A percentile compares a stretch with the other conserved stretches of the same genome.
These are phyloP conservation scores for Symbiodinium natans DNA, from an alignment of 73 alveolate genomes.

Conservation along the genomic window DNA sequence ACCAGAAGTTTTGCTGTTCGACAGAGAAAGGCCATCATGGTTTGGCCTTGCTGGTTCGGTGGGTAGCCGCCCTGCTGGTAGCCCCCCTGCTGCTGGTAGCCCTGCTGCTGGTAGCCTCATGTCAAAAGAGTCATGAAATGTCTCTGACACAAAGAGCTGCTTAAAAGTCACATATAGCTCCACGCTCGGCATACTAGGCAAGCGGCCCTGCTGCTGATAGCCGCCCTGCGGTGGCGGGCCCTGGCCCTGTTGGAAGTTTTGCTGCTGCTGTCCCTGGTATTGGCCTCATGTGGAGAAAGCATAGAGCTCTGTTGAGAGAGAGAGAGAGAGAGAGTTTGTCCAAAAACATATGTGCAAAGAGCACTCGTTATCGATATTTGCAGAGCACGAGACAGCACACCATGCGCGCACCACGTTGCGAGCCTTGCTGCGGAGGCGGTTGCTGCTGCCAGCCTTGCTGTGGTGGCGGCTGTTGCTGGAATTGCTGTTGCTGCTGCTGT, in stretches of 20 bases:
- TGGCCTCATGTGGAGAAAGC: background rate
- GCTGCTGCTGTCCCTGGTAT: background rate
- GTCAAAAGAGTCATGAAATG: background rate
- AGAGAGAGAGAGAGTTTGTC: too few species aligned
- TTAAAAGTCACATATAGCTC: too few species aligned
- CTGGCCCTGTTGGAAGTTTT: slow-evolving; percentile 20
- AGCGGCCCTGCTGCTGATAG: slow-evolving; percentile 25
- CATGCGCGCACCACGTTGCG: too few species aligned
- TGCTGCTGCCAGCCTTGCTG: slow-evolving; percentile 51
- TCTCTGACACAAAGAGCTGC: too few species aligned
- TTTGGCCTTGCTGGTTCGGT: slow-evolving; percentile 27
- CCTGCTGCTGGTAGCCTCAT: background rate
- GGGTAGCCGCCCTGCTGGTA: background rate
- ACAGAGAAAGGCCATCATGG: too few species aligned
- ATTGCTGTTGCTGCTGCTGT: too few species aligned
- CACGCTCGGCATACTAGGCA: background rate
- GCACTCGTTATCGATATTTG: too few species aligned
- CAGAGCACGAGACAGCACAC: too few species aligned
- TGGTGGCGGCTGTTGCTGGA: too few species aligned
- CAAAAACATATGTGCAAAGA: too few species aligned
- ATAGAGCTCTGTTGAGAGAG: background rate
- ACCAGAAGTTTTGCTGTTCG: too few species aligned
- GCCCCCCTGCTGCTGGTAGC: background rate
- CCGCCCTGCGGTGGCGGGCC: slow-evolving; percentile 53
- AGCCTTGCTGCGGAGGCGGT: slow-evolving; percentile 22